Conservation (phyloP, 176 grass and related monocot genomes). For the Phragmites australis region DNA sequence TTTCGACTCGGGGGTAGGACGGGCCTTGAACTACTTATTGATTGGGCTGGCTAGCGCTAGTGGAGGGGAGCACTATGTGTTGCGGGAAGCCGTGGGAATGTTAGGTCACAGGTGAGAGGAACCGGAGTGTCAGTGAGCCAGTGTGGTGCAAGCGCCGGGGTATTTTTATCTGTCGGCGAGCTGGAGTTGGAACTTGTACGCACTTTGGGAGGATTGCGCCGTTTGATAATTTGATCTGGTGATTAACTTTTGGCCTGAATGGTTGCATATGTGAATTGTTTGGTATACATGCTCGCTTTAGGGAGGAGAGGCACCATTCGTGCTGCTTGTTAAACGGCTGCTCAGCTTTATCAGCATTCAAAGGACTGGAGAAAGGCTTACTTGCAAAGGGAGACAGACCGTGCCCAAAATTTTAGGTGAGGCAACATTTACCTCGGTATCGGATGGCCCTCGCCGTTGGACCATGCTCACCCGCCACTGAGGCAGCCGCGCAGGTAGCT, state of each 20-base stretch:
- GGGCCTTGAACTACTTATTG: background rate
- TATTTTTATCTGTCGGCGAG: background rate
- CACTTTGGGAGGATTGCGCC: background rate
- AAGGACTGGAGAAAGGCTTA: background rate
- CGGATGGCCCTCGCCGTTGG: too few species aligned
- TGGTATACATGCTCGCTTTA: background rate
- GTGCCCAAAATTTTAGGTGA: background rate
- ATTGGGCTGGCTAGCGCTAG: background rate
- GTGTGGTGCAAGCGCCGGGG: slow-evolving; percentile 26
- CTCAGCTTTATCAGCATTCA: background rate
- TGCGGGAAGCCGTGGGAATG: slow-evolving; percentile 14
- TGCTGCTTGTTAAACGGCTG: background rate
- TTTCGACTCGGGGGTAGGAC: background rate
- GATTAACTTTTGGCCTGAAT: slow-evolving; percentile 7
- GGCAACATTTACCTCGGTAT: too few species aligned
- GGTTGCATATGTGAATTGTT: background rate
- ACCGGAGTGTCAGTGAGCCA: background rate
- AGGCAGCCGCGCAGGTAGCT: too few species aligned
- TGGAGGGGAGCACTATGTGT: background rate
- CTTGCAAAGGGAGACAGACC: background rate
- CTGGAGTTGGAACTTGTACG: background rate
- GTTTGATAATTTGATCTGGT: slow-evolving; percentile 25
- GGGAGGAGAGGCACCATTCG: slow-evolving; percentile 12
- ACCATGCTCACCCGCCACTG: too few species aligned
- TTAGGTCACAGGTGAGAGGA: slow-evolving; percentile 1